phyloP scores from a whole-genome alignment of 225 moss, liverwort and hornwort species.

The Asterella californica region DNA sequence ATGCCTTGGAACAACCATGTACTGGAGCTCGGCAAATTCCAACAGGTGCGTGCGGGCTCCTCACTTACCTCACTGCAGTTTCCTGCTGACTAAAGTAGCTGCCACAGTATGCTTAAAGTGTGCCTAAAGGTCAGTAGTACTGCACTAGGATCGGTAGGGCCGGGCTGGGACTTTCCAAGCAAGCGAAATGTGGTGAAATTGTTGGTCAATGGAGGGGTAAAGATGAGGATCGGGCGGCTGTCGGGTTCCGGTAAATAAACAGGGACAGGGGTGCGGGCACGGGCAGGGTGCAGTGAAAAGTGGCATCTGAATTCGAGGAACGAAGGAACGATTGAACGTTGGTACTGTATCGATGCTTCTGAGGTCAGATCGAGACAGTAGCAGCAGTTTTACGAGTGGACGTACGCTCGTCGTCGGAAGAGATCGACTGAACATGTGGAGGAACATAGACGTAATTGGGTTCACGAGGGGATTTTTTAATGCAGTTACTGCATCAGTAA shows the following conservation, averaged over 20 bases:
- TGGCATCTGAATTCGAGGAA: background rate
- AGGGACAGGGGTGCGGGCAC: background rate
- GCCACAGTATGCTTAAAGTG: background rate
- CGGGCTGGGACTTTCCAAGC: background rate
- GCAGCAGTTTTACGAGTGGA: background rate
- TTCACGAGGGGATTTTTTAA: background rate
- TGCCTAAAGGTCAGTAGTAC: background rate
- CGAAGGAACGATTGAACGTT: background rate
- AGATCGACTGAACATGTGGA: background rate
- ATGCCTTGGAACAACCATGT: slow-evolving; percentile 41
- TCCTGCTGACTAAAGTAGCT: background rate
- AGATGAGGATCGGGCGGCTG: background rate
- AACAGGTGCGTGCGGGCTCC: slow-evolving; percentile 25
- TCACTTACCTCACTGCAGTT: background rate
- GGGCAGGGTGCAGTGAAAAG: background rate
- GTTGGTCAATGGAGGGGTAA: background rate
- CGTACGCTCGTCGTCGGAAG: background rate
- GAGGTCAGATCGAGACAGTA: background rate
- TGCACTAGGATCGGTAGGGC: background rate
- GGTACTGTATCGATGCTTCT: background rate
- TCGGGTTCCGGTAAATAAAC: background rate
- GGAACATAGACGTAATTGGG: background rate
- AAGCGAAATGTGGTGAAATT: background rate
- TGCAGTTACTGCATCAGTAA: too few relatives aligned
- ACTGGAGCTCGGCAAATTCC: slow-evolving; percentile 47